These are phyloP conservation scores for Dioscorea alata DNA, from an alignment of 106 monocot species.

Conservation along the genomic window DNA sequence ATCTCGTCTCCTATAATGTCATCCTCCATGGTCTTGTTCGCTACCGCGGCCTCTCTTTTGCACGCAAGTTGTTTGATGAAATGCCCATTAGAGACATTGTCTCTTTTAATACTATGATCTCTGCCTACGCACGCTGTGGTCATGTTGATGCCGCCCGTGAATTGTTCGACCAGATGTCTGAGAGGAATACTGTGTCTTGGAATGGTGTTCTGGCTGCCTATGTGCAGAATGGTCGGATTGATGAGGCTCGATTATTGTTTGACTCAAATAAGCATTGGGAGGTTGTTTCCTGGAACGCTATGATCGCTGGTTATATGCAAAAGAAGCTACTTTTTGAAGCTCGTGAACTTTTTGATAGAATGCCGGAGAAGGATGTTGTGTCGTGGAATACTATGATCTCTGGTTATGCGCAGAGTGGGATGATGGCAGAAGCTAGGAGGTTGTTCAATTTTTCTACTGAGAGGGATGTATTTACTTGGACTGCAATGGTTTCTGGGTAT, in stretches of 20 bases:
- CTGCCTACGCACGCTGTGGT: slow-evolving; percentile 47
- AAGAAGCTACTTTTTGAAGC: slow-evolving; percentile 30
- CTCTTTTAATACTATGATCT: slow-evolving; percentile 69
- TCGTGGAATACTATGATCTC: slow-evolving; percentile 68
- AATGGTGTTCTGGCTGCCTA: slow-evolving; percentile 60
- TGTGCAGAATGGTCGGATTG: slow-evolving; percentile 42
- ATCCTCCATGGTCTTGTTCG: slow-evolving; percentile 45
- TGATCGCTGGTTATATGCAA: slow-evolving; percentile 49
- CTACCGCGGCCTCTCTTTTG: slow-evolving; percentile 23
- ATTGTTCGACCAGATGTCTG: slow-evolving; percentile 32
- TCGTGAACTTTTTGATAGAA: slow-evolving; percentile 34
- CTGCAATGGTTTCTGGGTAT: slow-evolving; percentile 67
- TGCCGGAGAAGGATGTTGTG: slow-evolving; percentile 43
- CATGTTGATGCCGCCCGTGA: slow-evolving; percentile 35
- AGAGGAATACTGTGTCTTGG: slow-evolving; percentile 48
- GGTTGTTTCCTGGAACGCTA: slow-evolving; percentile 57
- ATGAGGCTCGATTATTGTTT: slow-evolving; percentile 27
- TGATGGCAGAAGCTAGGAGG: slow-evolving; percentile 27
- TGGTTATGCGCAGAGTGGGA: slow-evolving; percentile 56
- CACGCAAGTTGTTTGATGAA: slow-evolving; percentile 40
- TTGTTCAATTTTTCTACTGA: slow-evolving; percentile 34
- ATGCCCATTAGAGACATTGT: slow-evolving; percentile 50
- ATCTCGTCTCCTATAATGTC: slow-evolving; percentile 51
- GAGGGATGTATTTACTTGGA: slow-evolving; percentile 67
- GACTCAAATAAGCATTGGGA: slow-evolving; percentile 39